phyloP scores from a whole-genome alignment of 1,284 basidiomycete species.

The Puccinia horiana region DNA sequence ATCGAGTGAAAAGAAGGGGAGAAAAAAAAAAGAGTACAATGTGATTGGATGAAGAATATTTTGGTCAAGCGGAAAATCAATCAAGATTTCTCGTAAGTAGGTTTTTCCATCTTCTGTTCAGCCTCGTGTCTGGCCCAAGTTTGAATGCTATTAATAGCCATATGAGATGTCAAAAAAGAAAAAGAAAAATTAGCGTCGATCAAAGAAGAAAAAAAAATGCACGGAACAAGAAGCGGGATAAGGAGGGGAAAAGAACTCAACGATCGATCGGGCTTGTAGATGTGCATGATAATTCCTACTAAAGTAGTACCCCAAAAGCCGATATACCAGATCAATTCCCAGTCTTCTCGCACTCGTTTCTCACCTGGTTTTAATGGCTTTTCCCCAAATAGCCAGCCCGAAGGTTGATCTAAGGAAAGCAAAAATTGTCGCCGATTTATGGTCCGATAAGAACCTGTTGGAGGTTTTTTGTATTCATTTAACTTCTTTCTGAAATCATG shows the following conservation, averaged over 20 bases:
- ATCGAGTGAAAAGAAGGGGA: no score
- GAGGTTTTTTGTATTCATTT: no score
- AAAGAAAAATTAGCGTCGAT: background rate
- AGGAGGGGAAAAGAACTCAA: background rate
- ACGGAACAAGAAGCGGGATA: background rate
- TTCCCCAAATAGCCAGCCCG: conserved; percentile 47
- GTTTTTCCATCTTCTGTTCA: conserved; percentile 35
- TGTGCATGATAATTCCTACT: conserved; percentile 33
- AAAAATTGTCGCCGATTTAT: background rate
- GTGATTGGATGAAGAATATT: background rate
- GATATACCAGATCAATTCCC: conserved; percentile 48
- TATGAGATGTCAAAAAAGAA: background rate
- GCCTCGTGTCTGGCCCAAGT: conserved; percentile 48
- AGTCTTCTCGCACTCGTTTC: conserved; percentile 43
- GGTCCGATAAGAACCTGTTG: background rate
- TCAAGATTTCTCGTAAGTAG: conserved; percentile 44
- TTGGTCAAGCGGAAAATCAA: background rate
- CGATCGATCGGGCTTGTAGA: conserved; percentile 49
- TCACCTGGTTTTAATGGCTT: conserved; percentile 20
- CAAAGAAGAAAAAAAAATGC: background rate
- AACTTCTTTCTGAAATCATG: no score
- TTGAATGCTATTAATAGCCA: conserved; percentile 17
- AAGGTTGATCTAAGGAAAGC: conserved; percentile 36
- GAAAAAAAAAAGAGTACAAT: background rate
- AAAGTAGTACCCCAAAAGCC: conserved; percentile 46